Evolutionary conservation across 805 yeast genomes (phyloP).

Genomic region (Saturnispora besseyi): DNA sequence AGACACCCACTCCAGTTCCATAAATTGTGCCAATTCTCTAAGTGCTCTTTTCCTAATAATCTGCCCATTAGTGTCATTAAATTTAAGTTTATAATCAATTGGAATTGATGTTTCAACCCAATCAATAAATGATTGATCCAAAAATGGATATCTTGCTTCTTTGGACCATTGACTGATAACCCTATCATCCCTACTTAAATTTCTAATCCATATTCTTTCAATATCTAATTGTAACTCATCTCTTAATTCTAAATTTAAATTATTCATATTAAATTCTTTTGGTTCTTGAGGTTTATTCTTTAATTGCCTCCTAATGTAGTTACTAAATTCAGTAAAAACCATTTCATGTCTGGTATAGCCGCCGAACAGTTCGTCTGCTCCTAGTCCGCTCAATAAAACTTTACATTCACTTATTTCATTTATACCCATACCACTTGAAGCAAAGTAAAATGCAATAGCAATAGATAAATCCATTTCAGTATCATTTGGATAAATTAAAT

Average conservation of each 20-base stretch:
- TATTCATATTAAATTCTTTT: conserved; percentile 10
- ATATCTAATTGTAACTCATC: conserved; percentile 64
- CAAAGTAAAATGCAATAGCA: conserved; percentile 92
- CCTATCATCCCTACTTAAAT: conserved; percentile 86
- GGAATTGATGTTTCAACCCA: conserved; percentile 41
- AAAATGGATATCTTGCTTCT: conserved; percentile 81
- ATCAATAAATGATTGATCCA: conserved; percentile 53
- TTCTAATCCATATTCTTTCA: conserved; percentile 63
- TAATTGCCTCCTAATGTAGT: conserved; percentile 16
- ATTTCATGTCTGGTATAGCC: conserved; percentile 84
- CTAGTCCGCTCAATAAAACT: conserved; percentile 84
- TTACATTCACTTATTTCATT: conserved; percentile 38
- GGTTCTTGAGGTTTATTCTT: conserved; percentile 18
- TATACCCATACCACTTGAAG: conserved; percentile 51
- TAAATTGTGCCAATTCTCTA: conserved; percentile 47
- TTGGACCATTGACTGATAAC: conserved; percentile 81
- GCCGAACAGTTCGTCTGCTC: conserved; percentile 95
- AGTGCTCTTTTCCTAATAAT: conserved; percentile 44
- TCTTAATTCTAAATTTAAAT: conserved; percentile 34
- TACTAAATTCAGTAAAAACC: conserved; percentile 30
- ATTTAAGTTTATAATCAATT: conserved; percentile 35
- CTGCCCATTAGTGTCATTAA: conserved; percentile 28
- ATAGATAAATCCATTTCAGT: conserved; percentile 96
- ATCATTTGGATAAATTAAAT: conserved; percentile 69
- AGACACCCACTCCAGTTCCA: conserved; percentile 41